These are phyloP conservation scores for Mycosphaerella sp. DNA, from an alignment of 2,329 filamentous ascomycete genomes.

Conservation along the genomic window DNA sequence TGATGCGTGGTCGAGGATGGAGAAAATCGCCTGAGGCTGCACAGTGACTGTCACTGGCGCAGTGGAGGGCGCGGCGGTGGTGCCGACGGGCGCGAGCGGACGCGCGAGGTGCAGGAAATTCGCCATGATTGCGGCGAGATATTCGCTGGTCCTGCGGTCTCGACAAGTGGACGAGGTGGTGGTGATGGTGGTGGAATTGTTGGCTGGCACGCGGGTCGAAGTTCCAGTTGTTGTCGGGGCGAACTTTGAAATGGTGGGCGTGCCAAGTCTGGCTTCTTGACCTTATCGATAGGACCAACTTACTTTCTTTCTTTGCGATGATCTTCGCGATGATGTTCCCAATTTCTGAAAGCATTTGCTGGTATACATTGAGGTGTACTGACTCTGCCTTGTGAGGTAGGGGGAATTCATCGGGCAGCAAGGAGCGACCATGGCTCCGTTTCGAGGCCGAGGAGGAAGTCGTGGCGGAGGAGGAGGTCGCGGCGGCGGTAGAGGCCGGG, in stretches of 20 bases:
- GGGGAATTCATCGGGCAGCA: too few relatives aligned
- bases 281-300: not conserved
- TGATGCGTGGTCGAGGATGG: slow-evolving; percentile 78
- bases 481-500: slow-evolving; percentile 24
- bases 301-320: not conserved
- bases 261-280: not conserved
- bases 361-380: too few relatives aligned
- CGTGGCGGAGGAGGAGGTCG: slow-evolving; percentile 27
- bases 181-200: slow-evolving; percentile 3
- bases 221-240: slow-evolving; percentile 3
- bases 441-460: slow-evolving; percentile 29
- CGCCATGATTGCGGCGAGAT: slow-evolving; percentile 36
- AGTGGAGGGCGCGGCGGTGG: slow-evolving; percentile 69
- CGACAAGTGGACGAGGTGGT: slow-evolving; percentile 3
- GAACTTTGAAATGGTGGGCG: slow-evolving; percentile 1
- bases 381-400: too few relatives aligned
- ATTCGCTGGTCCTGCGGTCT: slow-evolving; percentile 5
- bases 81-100: slow-evolving; percentile 75
- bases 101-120: slow-evolving; percentile 93
- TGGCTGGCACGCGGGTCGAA: slow-evolving; percentile 4
- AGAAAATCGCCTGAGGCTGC: slow-evolving; percentile 77
- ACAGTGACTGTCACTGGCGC: slow-evolving; percentile 90
- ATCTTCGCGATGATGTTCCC: not conserved
- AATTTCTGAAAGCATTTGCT: too few relatives aligned
- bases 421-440: slow-evolving; percentile 22